phyloP scores from a whole-genome alignment of 2,329 filamentous ascomycete species.

The Trichophyton mentagrophytes region DNA sequence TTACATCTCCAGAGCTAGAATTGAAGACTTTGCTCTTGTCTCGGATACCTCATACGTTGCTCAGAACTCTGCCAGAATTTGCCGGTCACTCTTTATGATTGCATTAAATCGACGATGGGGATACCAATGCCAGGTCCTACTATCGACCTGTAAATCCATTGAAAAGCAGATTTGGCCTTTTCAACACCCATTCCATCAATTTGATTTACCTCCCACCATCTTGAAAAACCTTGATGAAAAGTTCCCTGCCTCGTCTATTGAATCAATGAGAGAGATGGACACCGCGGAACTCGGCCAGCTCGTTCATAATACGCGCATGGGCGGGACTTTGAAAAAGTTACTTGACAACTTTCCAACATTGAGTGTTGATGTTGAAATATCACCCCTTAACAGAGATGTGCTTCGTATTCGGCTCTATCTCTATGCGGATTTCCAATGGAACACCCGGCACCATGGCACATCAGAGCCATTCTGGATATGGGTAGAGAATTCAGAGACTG shows the following conservation, averaged over 20 bases:
- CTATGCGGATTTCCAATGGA: constrained; percentile 86
- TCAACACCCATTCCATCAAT: constrained; percentile 88
- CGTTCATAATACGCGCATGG: constrained; percentile 83
- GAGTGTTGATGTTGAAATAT: constrained; percentile 83
- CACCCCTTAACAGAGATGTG: constrained; percentile 87
- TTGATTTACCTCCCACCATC: constrained; percentile 74
- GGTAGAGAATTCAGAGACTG: constrained; percentile 97
- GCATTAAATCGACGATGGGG: constrained; percentile 92
- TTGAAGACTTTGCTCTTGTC: constrained; percentile 85
- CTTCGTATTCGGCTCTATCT: constrained; percentile 78
- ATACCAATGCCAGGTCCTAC: constrained; percentile 78
- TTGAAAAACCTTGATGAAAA: constrained; percentile 77
- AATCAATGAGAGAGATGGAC: constrained; percentile 86
- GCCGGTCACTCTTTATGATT: constrained; percentile 91
- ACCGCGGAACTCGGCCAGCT: constrained; percentile 75
- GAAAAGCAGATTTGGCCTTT: constrained; percentile 93
- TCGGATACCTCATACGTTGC: constrained; percentile 93
- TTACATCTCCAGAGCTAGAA: constrained; percentile 75
- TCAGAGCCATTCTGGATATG: constrained; percentile 98
- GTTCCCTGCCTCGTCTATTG: constrained; percentile 58
- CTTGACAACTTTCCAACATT: constrained; percentile 87
- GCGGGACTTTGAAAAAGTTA: constrained; percentile 65
- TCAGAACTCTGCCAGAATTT: constrained; percentile 90
- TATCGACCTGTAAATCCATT: constrained; percentile 91
- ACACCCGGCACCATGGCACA: constrained; percentile 80